Percentiles rank a stretch among this genome's conserved stretches.
Conservation (phyloP, 192 early-diverging fungal genomes). For the Phycomyces blakesleeanus region DNA sequence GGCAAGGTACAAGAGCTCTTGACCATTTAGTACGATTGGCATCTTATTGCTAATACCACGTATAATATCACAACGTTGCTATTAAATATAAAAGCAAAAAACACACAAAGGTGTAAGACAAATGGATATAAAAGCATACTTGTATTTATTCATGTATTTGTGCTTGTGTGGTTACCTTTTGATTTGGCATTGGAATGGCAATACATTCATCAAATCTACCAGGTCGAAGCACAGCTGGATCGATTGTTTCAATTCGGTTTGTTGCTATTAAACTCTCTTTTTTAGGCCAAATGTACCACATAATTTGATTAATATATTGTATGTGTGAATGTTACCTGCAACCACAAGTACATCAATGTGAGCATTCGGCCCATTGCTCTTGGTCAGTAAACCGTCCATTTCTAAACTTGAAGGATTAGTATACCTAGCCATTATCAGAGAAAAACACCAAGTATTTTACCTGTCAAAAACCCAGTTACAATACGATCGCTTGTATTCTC, state of each 20-base stretch:
- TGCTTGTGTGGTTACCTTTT: too few relatives aligned
- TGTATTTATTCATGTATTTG: too few relatives aligned
- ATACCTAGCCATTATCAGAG: neutral
- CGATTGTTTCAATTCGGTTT: constrained; percentile 67
- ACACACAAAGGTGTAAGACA: too few relatives aligned
- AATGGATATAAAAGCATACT: too few relatives aligned
- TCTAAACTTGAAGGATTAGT: constrained; percentile 43
- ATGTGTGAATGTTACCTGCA: constrained; percentile 54
- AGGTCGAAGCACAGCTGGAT: constrained; percentile 79
- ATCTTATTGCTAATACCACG: constrained; percentile 51
- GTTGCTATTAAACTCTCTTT: constrained; percentile 56
- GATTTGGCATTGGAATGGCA: constrained; percentile 56
- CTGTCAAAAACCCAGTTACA: constrained; percentile 80
- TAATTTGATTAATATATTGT: too few relatives aligned
- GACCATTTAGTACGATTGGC: constrained; percentile 44
- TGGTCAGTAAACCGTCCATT: constrained; percentile 71
- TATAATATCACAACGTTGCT: constrained; percentile 59
- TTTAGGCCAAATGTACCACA: too few relatives aligned
- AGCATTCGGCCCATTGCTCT: constrained; percentile 21
- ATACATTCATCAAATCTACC: constrained; percentile 82
- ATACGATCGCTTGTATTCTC: constrained; percentile 85
- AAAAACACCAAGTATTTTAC: too few relatives aligned
- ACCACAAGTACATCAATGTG: constrained; percentile 63
- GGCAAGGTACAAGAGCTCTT: constrained; percentile 45
- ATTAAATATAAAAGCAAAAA: neutral